Evolutionary conservation across 2,329 filamentous ascomycete genomes (phyloP), one percentile per base, ranked within the genome.

Genomic region (Aureobasidium subglaciale): DNA sequence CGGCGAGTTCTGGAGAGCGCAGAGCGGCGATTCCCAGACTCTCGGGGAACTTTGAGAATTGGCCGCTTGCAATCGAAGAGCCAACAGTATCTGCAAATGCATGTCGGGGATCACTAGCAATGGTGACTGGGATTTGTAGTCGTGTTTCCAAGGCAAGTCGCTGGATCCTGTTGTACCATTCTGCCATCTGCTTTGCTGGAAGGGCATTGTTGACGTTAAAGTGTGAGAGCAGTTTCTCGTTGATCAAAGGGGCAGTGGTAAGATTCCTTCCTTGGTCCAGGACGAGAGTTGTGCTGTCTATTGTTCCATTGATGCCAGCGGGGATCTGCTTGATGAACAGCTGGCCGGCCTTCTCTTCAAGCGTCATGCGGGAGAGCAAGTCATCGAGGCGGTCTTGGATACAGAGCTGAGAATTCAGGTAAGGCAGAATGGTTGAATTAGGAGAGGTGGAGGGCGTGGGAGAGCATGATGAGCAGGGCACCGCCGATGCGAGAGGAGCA

Each of bases 41-140:
- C 25, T 52, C 48, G 3, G 87, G 86, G 1, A 84, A 87, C 69
- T 89, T 90, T 73, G 88, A 90, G 58, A 90, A 87, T 1, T 87
- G 90, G 3, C 84, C 86, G 66, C 89, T 89, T 9, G 80, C 79
- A 41, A 85, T 79, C 29, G 88, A 73, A 60, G 88, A 83, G 1
- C 86, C 87, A 63, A 90, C 87, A 41, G 90, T 85, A 37, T 82
- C 85, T 68, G 67, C 87, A 86, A 49, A 81, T 78, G 38, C 86
- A 84, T 20, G 81, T 81, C 35, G 84, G 80, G 62, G 77, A 74
- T 37, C 77, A 9, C 30, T 38, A n/a, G 48, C 35, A n/a, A 52
- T 32, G n/a, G 48, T 52, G 9, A 52, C 25, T 5, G 48, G 48
- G 10, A 52, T 40, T 16, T 40, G 30, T 22, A 52, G 35, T 13